Percentiles rank a stretch among this genome's conserved stretches.
Evolutionary conservation across 441 rosid species (phyloP).

Genomic region (Arabidopsis lyrata): DNA sequence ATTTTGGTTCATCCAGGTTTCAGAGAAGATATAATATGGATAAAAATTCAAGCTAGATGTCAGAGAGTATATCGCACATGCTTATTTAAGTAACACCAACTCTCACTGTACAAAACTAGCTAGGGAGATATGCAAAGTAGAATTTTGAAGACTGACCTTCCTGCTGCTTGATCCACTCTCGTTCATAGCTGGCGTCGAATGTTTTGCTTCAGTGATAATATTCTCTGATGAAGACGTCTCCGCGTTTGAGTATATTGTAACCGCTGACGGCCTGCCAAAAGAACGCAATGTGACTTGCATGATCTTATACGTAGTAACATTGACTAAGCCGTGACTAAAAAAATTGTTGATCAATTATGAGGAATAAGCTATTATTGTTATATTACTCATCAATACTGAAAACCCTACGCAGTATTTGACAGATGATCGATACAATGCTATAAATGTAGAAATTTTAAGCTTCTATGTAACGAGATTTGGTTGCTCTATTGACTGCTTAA

Average conservation of each 20-base stretch:
- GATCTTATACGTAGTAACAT: neutral
- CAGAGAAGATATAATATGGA: neutral
- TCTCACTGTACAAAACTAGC: neutral
- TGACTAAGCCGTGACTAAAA: constrained; percentile 6
- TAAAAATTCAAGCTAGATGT: neutral
- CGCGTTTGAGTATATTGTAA: constrained; percentile 53
- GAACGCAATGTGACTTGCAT: constrained; percentile 2
- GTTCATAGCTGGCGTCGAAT: constrained; percentile 64
- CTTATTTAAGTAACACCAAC: constrained; percentile 21
- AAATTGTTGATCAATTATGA: neutral
- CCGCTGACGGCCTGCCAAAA: constrained; percentile 67
- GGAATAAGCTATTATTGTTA: neutral
- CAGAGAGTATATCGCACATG: neutral
- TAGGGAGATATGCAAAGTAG: neutral
- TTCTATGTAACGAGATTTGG: neutral
- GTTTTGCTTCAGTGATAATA: constrained; percentile 65
- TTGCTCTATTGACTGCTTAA: neutral
- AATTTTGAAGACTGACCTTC: constrained; percentile 62
- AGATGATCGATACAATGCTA: neutral
- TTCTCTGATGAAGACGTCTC: constrained; percentile 79
- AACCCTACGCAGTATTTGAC: neutral
- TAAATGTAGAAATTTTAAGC: neutral
- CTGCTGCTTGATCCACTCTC: constrained; percentile 67
- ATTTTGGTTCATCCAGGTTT: constrained; percentile 17
- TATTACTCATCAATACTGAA: neutral